A percentile compares a stretch with the other conserved stretches of the same genome.
phyloP scores from a whole-genome alignment of 495 filamentous ascomycete genomes.

The Tuber calosporum region DNA sequence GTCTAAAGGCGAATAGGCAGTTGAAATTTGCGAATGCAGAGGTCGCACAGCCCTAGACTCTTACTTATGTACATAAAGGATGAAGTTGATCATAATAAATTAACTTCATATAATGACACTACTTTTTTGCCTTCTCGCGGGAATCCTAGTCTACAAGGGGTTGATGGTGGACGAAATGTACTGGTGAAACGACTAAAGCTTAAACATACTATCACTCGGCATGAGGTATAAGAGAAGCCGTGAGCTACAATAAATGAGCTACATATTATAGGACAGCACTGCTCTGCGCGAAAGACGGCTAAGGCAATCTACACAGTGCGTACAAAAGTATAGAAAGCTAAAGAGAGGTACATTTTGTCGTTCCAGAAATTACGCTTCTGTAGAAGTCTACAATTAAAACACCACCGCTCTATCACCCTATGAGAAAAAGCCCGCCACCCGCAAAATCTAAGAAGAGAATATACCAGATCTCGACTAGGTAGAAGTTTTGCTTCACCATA shows the following conservation, averaged over 20 bases:
- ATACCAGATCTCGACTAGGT: not conserved
- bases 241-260: not conserved
- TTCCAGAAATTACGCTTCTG: not conserved
- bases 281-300: not conserved
- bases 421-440: not conserved
- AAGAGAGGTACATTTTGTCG: not conserved
- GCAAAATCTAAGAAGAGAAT: not conserved
- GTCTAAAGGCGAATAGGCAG: constrained; percentile 20
- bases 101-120: not conserved
- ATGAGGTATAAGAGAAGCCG: no score
- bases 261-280: not conserved
- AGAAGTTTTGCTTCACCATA: not conserved
- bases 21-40: constrained; percentile 12
- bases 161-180: not conserved
- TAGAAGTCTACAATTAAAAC: not conserved
- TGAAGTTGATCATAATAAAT: constrained; percentile 14
- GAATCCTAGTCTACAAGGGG: not conserved
- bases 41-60: constrained; percentile 12
- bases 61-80: constrained; percentile 3
- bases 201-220: not conserved
- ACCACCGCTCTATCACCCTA: not conserved
- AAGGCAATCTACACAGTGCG: no score
- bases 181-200: not conserved
- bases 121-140: not conserved
- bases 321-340: no score